These are phyloP conservation scores for Immersiella caudata DNA, from an alignment of 495 filamentous ascomycete species.

Conservation along the genomic window DNA sequence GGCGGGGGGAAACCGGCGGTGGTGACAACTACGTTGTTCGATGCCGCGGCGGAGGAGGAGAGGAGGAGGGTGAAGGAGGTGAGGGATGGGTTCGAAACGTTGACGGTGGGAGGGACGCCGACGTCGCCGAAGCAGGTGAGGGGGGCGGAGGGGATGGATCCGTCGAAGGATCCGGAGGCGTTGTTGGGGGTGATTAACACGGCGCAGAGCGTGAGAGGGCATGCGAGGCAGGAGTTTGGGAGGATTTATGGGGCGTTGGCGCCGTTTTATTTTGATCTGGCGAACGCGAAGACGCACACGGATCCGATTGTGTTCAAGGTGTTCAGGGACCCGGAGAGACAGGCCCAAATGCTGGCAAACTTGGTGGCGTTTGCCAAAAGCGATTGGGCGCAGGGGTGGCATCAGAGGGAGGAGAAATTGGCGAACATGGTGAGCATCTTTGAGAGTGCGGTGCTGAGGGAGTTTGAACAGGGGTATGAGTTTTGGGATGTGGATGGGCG, in stretches of 20 bases:
- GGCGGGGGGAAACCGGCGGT: constrained; percentile 11
- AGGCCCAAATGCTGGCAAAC: constrained; percentile 85
- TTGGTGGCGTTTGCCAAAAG: constrained; percentile 75
- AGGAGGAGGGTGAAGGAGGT: constrained; percentile 42
- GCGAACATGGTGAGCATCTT: constrained; percentile 78
- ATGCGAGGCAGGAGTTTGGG: constrained; percentile 87
- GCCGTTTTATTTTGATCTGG: constrained; percentile 86
- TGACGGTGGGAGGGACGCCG: constrained; percentile 44
- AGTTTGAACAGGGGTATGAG: constrained; percentile 91
- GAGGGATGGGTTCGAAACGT: constrained; percentile 70
- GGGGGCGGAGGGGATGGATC: constrained; percentile 21
- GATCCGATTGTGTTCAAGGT: constrained; percentile 83
- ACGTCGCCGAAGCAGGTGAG: background rate
- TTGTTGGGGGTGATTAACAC: constrained; percentile 67
- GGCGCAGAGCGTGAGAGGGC: constrained; percentile 77
- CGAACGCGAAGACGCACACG: constrained; percentile 67
- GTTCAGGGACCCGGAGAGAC: constrained; percentile 83
- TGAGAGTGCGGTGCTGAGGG: constrained; percentile 83
- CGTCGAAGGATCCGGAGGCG: constrained; percentile 55
- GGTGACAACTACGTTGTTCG: constrained; percentile 63
- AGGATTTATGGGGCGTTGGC: constrained; percentile 85
- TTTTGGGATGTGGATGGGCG: constrained; percentile 84
- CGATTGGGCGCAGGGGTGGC: constrained; percentile 76
- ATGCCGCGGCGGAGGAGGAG: constrained; percentile 64
- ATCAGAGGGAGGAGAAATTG: constrained; percentile 68